Base-by-base conservation (phyloP, 495 filamentous ascomycete genomes). In the Penicillium cataractarum region DNA sequence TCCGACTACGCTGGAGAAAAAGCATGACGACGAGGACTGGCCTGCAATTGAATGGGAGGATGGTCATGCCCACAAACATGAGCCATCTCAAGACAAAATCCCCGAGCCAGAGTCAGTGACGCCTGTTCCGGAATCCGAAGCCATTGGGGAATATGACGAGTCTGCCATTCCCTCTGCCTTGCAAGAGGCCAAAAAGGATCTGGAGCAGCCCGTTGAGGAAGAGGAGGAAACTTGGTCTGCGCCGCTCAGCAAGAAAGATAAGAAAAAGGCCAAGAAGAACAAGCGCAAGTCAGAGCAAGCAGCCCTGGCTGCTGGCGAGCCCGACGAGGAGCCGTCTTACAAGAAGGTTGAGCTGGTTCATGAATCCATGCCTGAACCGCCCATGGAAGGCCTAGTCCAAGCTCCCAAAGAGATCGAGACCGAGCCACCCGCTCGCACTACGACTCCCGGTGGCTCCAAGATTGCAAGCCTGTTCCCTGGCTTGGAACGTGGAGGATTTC, bases 1-100 rank as follows among this genome's bases (percentile, higher is more conserved):
- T 46, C 42, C 35, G 3, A 40, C 48, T 13, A n/a, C n/a, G 13
- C 46, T 29, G 1, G 59, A 71, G 35, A 35, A 57, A n/a, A 57
- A 60, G 33, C 64, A 66, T 29, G 65, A 70, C 17, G 71, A 75
- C 12, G 70, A 77, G 7, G 66, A 58, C 49, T 80, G 74, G 69
- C 74, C 76, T 62, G 55, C 65, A 44, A 81, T 76, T 68, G 76
- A 77, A 54, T 80, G 73, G 74, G 71, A 74, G 37, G 73, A 73
- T 50, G 64, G 53, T 54, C 67, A 73, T 52, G 57, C 67, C 58
- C 70, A 71, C 48, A 65, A 62, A 26, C 48, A 53, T n/a, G 68
- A 73, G 54, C 65, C 67, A 44, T 65, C 65, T 27, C 57, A 62
- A 6, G 72, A 75, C 35, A 70, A 51, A 61, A 69, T 27, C 62